phyloP scores from a whole-genome alignment of 768 basidiomycete species.

The Tubosaeta sp. region DNA sequence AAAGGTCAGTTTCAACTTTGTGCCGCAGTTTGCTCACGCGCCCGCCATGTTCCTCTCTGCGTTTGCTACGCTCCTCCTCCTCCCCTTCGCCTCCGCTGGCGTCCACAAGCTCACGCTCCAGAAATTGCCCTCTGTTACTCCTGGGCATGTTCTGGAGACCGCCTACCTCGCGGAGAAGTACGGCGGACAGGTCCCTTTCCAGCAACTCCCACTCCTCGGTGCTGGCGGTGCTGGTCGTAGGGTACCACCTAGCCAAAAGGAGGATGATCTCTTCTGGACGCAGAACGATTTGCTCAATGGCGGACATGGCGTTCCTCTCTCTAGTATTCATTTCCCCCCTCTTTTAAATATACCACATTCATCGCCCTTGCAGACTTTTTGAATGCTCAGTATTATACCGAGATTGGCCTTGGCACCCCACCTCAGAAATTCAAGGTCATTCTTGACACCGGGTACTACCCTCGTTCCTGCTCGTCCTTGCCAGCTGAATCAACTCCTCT shows the following conservation, averaged over 20 bases:
- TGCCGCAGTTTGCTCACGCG: conserved; percentile 13
- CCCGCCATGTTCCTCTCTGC: conserved; percentile 41
- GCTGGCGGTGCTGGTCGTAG: conserved; percentile 69
- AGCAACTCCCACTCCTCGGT: conserved; percentile 63
- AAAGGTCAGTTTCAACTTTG: conserved; percentile 16
- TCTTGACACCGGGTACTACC: conserved; percentile 77
- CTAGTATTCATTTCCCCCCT: conserved; percentile 54
- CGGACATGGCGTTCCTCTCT: conserved; percentile 85
- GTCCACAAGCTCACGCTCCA: conserved; percentile 87
- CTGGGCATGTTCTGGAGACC: conserved; percentile 65
- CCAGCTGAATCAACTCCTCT: background rate
- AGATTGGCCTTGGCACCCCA: conserved; percentile 80
- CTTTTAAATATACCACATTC: background rate
- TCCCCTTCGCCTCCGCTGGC: conserved; percentile 48
- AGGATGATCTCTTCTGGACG: conserved; percentile 73
- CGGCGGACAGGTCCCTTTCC: conserved; percentile 45
- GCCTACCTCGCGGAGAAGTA: conserved; percentile 96
- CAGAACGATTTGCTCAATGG: conserved; percentile 66
- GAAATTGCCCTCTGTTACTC: conserved; percentile 65
- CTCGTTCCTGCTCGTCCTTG: conserved; percentile 16
- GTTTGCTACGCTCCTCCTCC: conserved; percentile 36
- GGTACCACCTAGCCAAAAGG: conserved; percentile 43
- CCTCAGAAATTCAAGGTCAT: conserved; percentile 92
- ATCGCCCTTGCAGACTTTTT: conserved; percentile 67
- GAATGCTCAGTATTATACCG: conserved; percentile 96